Conservation (phyloP, 805 yeast genomes). For the Lipomyces yamanashiensis region DNA sequence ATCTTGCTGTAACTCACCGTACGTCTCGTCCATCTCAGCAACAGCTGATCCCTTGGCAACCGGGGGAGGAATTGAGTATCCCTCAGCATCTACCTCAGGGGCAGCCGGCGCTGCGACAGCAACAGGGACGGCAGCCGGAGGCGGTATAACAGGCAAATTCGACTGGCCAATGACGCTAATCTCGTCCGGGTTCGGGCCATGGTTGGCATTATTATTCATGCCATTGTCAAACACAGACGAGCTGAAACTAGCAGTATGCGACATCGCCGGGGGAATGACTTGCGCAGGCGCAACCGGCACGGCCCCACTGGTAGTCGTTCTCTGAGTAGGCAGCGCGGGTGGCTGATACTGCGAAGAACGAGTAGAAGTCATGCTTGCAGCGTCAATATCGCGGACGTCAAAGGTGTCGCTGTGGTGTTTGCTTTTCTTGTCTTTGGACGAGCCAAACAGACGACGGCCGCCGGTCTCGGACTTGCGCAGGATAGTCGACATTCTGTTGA, state of each 20-base stretch:
- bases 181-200: slow-evolving; percentile 31
- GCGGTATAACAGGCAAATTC: neutral
- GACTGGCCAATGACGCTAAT: slow-evolving; percentile 23
- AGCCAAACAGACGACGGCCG: slow-evolving; percentile 34
- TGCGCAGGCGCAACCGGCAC: slow-evolving; percentile 16
- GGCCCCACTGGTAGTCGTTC: slow-evolving; percentile 7
- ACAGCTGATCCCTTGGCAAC: slow-evolving; percentile 34
- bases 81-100: slow-evolving; percentile 30
- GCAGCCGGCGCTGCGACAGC: slow-evolving; percentile 1
- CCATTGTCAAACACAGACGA: slow-evolving; percentile 11
- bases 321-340: slow-evolving; percentile 6
- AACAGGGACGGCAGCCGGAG: slow-evolving; percentile 9
- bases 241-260: slow-evolving; percentile 9
- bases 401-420: slow-evolving; percentile 10
- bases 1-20: slow-evolving; percentile 5
- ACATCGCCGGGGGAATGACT: slow-evolving; percentile 7
- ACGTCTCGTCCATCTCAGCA: slow-evolving; percentile 19
- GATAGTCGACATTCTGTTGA: slow-evolving; percentile 28
- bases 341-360: slow-evolving; percentile 11
- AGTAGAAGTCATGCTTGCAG: slow-evolving; percentile 7
- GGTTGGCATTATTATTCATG: slow-evolving; percentile 14
- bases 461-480: slow-evolving; percentile 22
- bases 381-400: slow-evolving; percentile 5
- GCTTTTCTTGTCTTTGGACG: slow-evolving; percentile 24
- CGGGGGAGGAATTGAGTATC: slow-evolving; percentile 37